Conservation (phyloP, 192 early-diverging fungal species). For the Coemansia sp. region DNA sequence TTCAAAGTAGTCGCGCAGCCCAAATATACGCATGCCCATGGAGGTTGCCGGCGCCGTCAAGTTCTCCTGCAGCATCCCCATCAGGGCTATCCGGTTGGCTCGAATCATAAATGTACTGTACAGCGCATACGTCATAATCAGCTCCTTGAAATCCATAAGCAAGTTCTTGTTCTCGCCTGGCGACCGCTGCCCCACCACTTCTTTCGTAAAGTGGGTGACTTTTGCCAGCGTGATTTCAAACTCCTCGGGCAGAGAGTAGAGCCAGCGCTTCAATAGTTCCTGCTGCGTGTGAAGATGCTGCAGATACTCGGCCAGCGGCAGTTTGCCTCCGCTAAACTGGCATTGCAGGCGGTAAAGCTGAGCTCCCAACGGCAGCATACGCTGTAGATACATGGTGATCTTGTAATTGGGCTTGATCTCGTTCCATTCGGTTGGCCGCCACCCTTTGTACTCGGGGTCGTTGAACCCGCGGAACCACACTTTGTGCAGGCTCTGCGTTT, state of each 20-base stretch:
- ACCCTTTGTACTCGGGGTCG: slow-evolving; percentile 40
- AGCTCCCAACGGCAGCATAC: slow-evolving; percentile 45
- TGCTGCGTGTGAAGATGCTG: slow-evolving; percentile 33
- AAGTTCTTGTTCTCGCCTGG: slow-evolving; percentile 23
- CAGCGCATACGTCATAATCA: slow-evolving; percentile 44
- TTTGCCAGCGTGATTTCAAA: slow-evolving; percentile 45
- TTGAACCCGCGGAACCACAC: slow-evolving; percentile 47
- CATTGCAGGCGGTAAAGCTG: slow-evolving; percentile 36
- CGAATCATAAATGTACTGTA: slow-evolving; percentile 47
- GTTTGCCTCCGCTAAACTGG: slow-evolving; percentile 19
- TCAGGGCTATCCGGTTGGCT: slow-evolving; percentile 44
- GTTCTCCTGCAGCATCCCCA: slow-evolving; percentile 38
- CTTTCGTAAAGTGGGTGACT: slow-evolving; percentile 18
- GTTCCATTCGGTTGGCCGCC: slow-evolving; percentile 41
- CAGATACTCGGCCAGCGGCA: slow-evolving; percentile 24
- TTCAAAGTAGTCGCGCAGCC: slow-evolving; percentile 46
- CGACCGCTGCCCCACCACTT: slow-evolving; percentile 1
- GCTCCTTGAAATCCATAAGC: slow-evolving; percentile 50
- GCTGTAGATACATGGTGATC: slow-evolving; percentile 39
- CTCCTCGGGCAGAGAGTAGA: slow-evolving; percentile 46
- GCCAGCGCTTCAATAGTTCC: slow-evolving; percentile 44
- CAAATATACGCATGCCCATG: slow-evolving; percentile 46
- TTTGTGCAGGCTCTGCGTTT: slow-evolving; percentile 1
- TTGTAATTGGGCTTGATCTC: slow-evolving; percentile 42
- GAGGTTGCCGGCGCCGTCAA: slow-evolving; percentile 30